Evolutionary conservation across 2,329 filamentous ascomycete species (phyloP).

Genomic region (Paraphaeosphaeria sporulosa): DNA sequence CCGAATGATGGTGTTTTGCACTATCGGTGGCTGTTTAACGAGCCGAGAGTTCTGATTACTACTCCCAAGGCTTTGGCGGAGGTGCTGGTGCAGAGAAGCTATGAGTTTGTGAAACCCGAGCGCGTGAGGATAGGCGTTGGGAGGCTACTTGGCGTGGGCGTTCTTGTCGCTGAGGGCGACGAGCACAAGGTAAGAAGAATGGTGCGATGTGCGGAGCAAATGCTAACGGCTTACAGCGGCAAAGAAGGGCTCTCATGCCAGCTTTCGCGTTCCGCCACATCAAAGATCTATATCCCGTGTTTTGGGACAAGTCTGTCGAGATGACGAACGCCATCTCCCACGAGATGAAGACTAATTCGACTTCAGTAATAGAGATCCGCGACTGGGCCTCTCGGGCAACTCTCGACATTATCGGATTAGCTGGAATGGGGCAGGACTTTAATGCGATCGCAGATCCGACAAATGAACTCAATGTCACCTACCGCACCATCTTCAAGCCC

Average conservation of each 20-base stretch:
- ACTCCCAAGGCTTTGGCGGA: constrained; percentile 58
- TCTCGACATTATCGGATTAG: constrained; percentile 65
- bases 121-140: constrained; percentile 62
- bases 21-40: constrained; percentile 59
- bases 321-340: constrained; percentile 47
- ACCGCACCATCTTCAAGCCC: constrained; percentile 59
- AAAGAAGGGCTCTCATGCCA: constrained; percentile 57
- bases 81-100: constrained; percentile 59
- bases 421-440: constrained; percentile 66
- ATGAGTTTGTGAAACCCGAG: constrained; percentile 59
- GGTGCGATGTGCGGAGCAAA: neutral
- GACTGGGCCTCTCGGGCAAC: constrained; percentile 61
- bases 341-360: constrained; percentile 31
- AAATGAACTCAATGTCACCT: constrained; percentile 62
- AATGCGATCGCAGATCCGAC: constrained; percentile 58
- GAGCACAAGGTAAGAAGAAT: constrained; percentile 72
- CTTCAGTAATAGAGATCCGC: constrained; percentile 52
- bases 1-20: constrained; percentile 64
- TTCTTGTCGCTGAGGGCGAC: constrained; percentile 87
- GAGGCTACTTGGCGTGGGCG: constrained; percentile 72
- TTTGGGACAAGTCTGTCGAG: constrained; percentile 59
- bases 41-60: constrained; percentile 55
- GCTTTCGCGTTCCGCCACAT: constrained; percentile 60
- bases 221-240: constrained; percentile 40
- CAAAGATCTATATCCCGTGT: constrained; percentile 58